A percentile compares a stretch with the other conserved stretches of the same genome.
phyloP scores from a whole-genome alignment of 306 rosid species.

The Prunus davidiana region DNA sequence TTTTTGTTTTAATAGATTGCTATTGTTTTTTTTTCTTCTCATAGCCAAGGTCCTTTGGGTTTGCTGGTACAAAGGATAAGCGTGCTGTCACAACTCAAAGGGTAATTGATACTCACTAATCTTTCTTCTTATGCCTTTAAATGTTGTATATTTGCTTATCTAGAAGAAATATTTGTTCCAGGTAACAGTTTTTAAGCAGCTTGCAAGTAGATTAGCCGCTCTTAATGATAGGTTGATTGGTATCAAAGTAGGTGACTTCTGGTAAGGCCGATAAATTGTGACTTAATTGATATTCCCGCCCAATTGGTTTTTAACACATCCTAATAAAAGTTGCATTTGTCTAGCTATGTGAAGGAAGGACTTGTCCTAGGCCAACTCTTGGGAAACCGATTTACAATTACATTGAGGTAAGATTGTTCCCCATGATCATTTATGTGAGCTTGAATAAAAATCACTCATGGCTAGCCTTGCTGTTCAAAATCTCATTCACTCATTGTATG shows the following conservation, averaged over 20 bases:
- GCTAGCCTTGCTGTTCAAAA: neutral
- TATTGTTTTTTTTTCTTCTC: constrained; percentile 14
- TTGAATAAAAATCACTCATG: neutral
- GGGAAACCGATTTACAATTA: constrained; percentile 84
- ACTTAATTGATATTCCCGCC: neutral
- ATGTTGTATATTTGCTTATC: constrained; percentile 7
- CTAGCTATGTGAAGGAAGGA: constrained; percentile 80
- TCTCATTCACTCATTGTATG: neutral
- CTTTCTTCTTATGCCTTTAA: constrained; percentile 5
- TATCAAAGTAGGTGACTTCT: constrained; percentile 86
- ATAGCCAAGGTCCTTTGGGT: constrained; percentile 92
- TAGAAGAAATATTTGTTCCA: constrained; percentile 16
- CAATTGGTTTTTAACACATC: constrained; percentile 18
- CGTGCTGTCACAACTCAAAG: constrained; percentile 90
- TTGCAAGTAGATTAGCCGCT: constrained; percentile 73
- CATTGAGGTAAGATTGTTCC: constrained; percentile 65
- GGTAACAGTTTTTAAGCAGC: constrained; percentile 91
- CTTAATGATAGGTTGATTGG: constrained; percentile 85
- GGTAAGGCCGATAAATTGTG: constrained; percentile 53
- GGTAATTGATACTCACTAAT: constrained; percentile 44
- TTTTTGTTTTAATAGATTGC: constrained; percentile 16
- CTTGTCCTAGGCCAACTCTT: constrained; percentile 89
- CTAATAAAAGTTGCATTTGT: constrained; percentile 32
- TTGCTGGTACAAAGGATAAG: constrained; percentile 96
- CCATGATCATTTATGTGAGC: constrained; percentile 18